Base-by-base conservation (phyloP, 176 grass and related monocot genomes). In the Bolboschoenus planiculmis region DNA sequence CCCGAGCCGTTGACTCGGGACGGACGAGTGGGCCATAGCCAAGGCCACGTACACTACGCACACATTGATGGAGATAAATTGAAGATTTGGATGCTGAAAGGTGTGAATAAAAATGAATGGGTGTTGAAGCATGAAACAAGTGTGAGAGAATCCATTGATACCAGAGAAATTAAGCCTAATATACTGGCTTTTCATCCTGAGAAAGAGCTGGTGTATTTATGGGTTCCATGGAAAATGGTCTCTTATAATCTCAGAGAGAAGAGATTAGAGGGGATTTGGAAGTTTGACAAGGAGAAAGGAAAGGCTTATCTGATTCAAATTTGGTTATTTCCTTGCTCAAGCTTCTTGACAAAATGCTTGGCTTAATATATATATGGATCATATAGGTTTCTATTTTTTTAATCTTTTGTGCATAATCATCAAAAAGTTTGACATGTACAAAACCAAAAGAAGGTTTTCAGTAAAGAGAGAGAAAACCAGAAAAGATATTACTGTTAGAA, bases 171-270 rank as follows among this genome's bases (percentile, higher is more conserved):
- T 11, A 46, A 37, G 35, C 31, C 51, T 42, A 79, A 83, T 18
- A 87, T 97, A 33, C 65, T 97, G 88, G 90, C 88, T 73, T 91
- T 97, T 58, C 90, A 99, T 80, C 96, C 92, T 21, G 92, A 95
- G 51, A 86, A 85, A 75, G 92, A 95, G 59, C 37, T 95, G 48
- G 86, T 93, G 37, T 95, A 99, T 90, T 63, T 99, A 51, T 93
- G 90, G 89, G 59, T 86, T 57, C 89, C 79, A 9, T 85, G 87
- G 61, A 95, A 86, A 81, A 77, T 99, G 9, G 50, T 95, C 3
- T 82, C 81, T 33, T 98, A 87, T 87, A 81, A 95, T 85, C 26
- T 90, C 40, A 83, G 70, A n/a, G 59, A 65, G 73, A 81, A 58
- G 62, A 84, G 36, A 10, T 11, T 91, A n/a, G 90, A 85, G 86